phyloP scores from a whole-genome alignment of 352 stramenopile genomes.

The Phytophthora tentaculata region DNA sequence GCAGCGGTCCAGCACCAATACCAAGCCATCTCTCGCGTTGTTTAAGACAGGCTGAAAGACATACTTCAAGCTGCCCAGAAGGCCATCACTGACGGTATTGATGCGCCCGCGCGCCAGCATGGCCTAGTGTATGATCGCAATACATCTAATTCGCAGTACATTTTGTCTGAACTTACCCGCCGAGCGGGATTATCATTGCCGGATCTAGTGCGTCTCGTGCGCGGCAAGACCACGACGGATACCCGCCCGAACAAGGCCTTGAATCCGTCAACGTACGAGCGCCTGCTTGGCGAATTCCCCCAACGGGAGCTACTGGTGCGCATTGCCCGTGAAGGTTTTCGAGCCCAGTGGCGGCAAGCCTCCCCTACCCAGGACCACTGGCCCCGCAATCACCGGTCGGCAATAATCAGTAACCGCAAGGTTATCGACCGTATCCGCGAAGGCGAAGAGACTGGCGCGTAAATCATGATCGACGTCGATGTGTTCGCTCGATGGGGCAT shows the following conservation, averaged over 20 bases:
- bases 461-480: background rate
- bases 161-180: no score
- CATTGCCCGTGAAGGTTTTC: background rate
- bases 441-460: background rate
- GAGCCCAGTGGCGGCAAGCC: background rate
- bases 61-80: no score
- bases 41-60: no score
- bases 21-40: no score
- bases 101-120: no score
- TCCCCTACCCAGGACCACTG: background rate
- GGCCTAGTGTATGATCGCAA: background rate
- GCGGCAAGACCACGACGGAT: background rate
- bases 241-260: background rate
- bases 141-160: no score
- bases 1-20: no score
- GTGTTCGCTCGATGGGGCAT: background rate
- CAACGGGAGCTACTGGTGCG: background rate
- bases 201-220: background rate
- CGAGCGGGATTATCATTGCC: background rate
- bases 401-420: background rate
- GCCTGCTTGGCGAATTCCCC: background rate
- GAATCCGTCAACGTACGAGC: background rate
- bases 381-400: background rate
- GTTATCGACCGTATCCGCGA: background rate
- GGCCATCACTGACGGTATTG: no score